Conservation (phyloP, 73 alveolate genomes). For the Paramecium caudatum region DNA sequence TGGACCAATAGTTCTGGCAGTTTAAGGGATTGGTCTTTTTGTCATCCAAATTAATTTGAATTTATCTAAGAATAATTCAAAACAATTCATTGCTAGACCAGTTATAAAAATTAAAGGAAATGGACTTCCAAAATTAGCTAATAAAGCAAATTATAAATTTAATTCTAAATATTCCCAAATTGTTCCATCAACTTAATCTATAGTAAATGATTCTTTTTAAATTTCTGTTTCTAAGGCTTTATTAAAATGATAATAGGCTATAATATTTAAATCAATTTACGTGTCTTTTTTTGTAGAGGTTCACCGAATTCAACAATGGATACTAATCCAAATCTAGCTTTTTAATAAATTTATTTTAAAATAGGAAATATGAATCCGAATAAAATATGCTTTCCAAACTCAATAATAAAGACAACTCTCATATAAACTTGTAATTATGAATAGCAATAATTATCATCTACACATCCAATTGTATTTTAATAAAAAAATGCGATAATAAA, state of each 20-base stretch:
- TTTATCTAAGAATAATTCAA: slow-evolving; percentile 29
- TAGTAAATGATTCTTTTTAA: slow-evolving; percentile 24
- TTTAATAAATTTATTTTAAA: slow-evolving; percentile 21
- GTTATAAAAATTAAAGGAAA: slow-evolving; percentile 38
- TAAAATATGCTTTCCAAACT: slow-evolving; percentile 49
- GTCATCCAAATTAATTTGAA: slow-evolving; percentile 29
- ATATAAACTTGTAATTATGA: slow-evolving; percentile 27
- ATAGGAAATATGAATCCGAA: slow-evolving; percentile 56
- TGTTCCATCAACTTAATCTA: slow-evolving; percentile 65
- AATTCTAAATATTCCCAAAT: slow-evolving; percentile 63
- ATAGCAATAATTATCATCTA: slow-evolving; percentile 34
- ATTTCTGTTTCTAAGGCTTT: slow-evolving; percentile 2
- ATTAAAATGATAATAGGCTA: slow-evolving; percentile 7
- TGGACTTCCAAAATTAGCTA: slow-evolving; percentile 67
- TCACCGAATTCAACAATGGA: slow-evolving; percentile 27
- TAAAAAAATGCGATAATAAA: slow-evolving; percentile 45
- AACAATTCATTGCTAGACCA: slow-evolving; percentile 21
- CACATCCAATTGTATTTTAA: slow-evolving; percentile 25
- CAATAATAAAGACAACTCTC: slow-evolving; percentile 59
- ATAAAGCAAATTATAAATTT: slow-evolving; percentile 28
- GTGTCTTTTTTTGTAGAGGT: slow-evolving; percentile 13
- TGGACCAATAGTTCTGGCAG: slow-evolving; percentile 42
- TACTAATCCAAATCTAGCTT: neutral
- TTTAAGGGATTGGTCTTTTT: slow-evolving; percentile 53
- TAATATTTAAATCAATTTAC: neutral